phyloP scores from a whole-genome alignment of 257 asterid genomes.

The Salvia miltiorrhiza region DNA sequence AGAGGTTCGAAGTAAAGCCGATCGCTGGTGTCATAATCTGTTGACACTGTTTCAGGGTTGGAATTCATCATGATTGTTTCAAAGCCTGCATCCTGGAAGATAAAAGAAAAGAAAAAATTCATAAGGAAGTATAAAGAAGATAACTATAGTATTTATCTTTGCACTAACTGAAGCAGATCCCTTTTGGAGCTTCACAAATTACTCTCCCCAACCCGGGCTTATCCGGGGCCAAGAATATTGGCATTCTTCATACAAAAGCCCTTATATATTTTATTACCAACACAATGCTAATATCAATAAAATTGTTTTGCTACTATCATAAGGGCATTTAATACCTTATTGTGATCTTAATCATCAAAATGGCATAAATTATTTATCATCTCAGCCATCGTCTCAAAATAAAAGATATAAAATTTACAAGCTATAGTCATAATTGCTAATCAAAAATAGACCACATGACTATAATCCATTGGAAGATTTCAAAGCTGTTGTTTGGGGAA shows the following conservation, averaged over 20 bases:
- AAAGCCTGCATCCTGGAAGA: conserved; percentile 76
- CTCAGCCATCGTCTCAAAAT: neutral
- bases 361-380: neutral
- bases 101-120: neutral
- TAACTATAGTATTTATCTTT: neutral
- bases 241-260: conserved; percentile 5
- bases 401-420: neutral
- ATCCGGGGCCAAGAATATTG: neutral
- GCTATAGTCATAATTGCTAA: conserved; percentile 4
- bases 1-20: conserved; percentile 97
- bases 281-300: neutral
- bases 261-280: neutral
- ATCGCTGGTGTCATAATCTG: conserved; percentile 97
- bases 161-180: neutral
- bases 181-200: neutral
- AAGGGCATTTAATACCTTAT: neutral
- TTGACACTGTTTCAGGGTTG: conserved; percentile 94
- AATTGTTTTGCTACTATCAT: neutral
- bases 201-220: neutral
- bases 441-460: neutral
- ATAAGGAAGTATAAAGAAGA: neutral
- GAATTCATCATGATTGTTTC: conserved; percentile 99
- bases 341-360: neutral
- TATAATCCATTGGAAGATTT: neutral
- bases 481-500: neutral